phyloP scores from a whole-genome alignment of 345 rosid species.

The Rhodamnia argentea region DNA sequence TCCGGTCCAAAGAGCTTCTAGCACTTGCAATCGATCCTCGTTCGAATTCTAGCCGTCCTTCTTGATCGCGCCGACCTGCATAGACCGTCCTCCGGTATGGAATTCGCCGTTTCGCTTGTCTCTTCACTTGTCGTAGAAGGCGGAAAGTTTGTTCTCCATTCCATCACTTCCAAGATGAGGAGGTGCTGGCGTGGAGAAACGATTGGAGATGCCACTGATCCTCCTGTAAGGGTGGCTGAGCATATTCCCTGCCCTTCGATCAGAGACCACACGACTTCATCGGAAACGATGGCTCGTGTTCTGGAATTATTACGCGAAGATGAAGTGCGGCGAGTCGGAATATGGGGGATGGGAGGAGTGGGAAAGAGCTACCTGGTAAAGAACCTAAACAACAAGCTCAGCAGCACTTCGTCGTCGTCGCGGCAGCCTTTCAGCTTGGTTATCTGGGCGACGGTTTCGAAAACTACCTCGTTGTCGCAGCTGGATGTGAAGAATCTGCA shows the following conservation, averaged over 20 bases:
- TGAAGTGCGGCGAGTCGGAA: conserved; percentile 6
- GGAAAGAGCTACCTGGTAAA: conserved; percentile 22
- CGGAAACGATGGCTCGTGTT: not conserved
- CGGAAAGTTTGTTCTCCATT: not conserved
- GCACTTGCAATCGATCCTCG: not conserved
- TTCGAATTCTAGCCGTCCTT: not conserved
- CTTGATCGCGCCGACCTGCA: not conserved
- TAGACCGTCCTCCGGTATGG: not conserved
- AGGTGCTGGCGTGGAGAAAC: not conserved
- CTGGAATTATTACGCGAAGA: conserved; percentile 1
- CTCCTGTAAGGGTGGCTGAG: not conserved
- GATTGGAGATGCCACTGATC: not conserved
- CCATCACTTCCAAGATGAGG: not conserved
- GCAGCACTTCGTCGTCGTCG: not conserved
- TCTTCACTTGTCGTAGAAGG: not conserved
- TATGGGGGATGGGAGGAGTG: conserved; percentile 24
- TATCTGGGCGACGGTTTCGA: conserved; percentile 19
- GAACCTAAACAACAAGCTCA: conserved; percentile 18
- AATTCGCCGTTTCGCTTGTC: not conserved
- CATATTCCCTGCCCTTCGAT: not conserved
- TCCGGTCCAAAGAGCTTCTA: not conserved
- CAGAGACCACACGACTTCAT: not conserved
- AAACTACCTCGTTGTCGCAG: not conserved
- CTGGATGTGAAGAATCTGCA: conserved; percentile 7
- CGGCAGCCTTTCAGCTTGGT: not conserved